phyloP scores from a whole-genome alignment of 768 basidiomycete species.

The Termitomyces eurrhizus region DNA sequence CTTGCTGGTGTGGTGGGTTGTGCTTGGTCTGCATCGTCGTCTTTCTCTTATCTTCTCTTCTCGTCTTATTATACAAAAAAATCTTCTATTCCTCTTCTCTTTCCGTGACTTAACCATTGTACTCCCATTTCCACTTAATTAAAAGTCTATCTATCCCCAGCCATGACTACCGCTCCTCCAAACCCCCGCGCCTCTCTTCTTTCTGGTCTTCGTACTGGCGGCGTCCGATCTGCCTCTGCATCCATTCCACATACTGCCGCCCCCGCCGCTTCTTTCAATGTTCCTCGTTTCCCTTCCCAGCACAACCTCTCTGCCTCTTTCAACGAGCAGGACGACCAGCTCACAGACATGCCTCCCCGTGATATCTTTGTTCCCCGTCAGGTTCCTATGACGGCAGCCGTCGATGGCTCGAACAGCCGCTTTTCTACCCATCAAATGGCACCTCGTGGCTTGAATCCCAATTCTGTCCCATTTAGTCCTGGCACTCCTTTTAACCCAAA shows the following conservation, averaged over 20 bases:
- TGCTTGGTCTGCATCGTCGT: conserved; percentile 26
- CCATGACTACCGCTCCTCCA: conserved; percentile 44
- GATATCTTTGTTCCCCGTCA: conserved; percentile 47
- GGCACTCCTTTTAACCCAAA: conserved; percentile 41
- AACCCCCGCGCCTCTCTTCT: conserved; percentile 81
- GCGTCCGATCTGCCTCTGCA: conserved; percentile 72
- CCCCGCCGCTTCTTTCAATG: conserved; percentile 57
- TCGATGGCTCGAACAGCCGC: conserved; percentile 63
- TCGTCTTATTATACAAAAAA: conserved; percentile 24
- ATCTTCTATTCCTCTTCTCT: conserved; percentile 14
- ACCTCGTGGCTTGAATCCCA: conserved; percentile 45
- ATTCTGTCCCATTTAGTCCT: conserved; percentile 44
- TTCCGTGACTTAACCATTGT: conserved; percentile 6
- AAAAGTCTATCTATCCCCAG: conserved; percentile 30
- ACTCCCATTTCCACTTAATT: conserved; percentile 34
- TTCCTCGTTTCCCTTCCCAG: conserved; percentile 52
- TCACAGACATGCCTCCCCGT: conserved; percentile 52
- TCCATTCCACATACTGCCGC: conserved; percentile 66
- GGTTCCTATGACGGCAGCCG: conserved; percentile 65
- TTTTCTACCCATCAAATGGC: conserved; percentile 59
- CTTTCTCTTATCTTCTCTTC: conserved; percentile 29
- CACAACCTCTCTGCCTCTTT: conserved; percentile 36
- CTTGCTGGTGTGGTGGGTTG: conserved; percentile 19
- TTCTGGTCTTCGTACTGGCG: conserved; percentile 85
- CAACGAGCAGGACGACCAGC: conserved; percentile 55